Evolutionary conservation across 1,139 yeast species (phyloP), one percentile per base, ranked within the genome.

Genomic region (Magnusiomyces fungicola): DNA sequence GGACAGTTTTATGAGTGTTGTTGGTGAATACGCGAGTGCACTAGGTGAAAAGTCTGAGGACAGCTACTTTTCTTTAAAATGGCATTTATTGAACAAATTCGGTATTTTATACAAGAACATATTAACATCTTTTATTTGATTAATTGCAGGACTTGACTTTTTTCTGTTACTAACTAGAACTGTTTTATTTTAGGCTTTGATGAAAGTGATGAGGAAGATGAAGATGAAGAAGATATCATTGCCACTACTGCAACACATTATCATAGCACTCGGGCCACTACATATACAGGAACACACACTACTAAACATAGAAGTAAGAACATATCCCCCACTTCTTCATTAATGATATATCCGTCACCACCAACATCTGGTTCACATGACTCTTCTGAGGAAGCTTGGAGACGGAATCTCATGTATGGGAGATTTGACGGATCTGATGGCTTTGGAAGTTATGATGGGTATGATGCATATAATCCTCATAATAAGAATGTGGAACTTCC

Each of bases 341-440:
- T n/a, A n/a, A n/a, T n/a, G n/a, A n/a, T n/a, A n/a, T n/a, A n/a
- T n/a, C n/a, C n/a, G n/a, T n/a, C n/a, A n/a, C n/a, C n/a, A n/a
- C n/a, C n/a, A n/a, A n/a, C n/a, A n/a, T n/a, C n/a, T n/a, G n/a
- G n/a, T n/a, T n/a, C n/a, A n/a, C n/a, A n/a, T n/a, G n/a, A n/a
- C n/a, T 32, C 9, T n/a, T 12, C 9, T 32, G 36, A 32, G n/a
- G 36, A 32, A 32, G 36, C 6, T 7, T 32, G 36, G 36, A 32
- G 16, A n/a, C 16, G 16, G 6, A 7, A 18, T 7, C 9, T 32
- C 9, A 16, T 19, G 9, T 24, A 25, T 24, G 33, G 43, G 21
- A 32, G 33, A 5, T 23, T 12, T 4, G 33, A 39, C n/a, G 43
- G 43, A 3, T 39, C 43, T 4, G 43, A 39, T 22, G 43, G 43